phyloP scores from a whole-genome alignment of 2,329 filamentous ascomycete genomes.

The Trichoderma oligosporum region DNA sequence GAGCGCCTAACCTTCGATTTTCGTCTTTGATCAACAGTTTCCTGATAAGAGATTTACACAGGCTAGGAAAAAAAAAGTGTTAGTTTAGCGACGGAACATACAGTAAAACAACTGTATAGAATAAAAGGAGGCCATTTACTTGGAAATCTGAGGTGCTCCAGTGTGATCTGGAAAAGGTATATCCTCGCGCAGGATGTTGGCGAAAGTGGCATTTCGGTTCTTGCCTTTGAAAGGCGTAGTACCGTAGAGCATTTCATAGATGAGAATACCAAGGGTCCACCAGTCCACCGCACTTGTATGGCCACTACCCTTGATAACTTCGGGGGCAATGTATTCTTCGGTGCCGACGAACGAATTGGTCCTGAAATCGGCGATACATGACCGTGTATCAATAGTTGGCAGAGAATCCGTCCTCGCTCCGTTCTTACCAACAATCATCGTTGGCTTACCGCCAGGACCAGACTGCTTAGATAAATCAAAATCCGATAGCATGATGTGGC shows the following conservation, averaged over 20 bases:
- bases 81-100: not conserved
- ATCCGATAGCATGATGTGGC: constrained; percentile 98
- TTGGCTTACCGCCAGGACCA: constrained; percentile 89
- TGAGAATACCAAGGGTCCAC: constrained; percentile 96
- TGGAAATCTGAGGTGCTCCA: constrained; percentile 79
- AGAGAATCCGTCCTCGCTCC: constrained; percentile 81
- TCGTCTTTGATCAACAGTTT: constrained; percentile 99
- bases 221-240: constrained; percentile 99
- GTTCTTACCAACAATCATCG: constrained; percentile 92
- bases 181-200: constrained; percentile 92
- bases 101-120: not conserved
- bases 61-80: constrained; percentile 51
- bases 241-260: constrained; percentile 98
- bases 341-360: constrained; percentile 99
- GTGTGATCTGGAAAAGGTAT: constrained; percentile 92
- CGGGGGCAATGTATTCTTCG: constrained; percentile 97
- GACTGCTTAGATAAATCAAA: constrained; percentile 99
- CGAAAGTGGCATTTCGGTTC: constrained; percentile 96
- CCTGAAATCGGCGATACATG: constrained; percentile 95
- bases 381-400: constrained; percentile 97
- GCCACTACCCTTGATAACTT: constrained; percentile 97
- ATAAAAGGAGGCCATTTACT: constrained; percentile 57
- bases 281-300: constrained; percentile 98
- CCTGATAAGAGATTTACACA: constrained; percentile 94
- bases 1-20: constrained; percentile 84